Evolutionary conservation across 108 stramenopile genomes (phyloP), one percentile per base, ranked within the genome.

Genomic region (Nannochloropsis granulata): DNA sequence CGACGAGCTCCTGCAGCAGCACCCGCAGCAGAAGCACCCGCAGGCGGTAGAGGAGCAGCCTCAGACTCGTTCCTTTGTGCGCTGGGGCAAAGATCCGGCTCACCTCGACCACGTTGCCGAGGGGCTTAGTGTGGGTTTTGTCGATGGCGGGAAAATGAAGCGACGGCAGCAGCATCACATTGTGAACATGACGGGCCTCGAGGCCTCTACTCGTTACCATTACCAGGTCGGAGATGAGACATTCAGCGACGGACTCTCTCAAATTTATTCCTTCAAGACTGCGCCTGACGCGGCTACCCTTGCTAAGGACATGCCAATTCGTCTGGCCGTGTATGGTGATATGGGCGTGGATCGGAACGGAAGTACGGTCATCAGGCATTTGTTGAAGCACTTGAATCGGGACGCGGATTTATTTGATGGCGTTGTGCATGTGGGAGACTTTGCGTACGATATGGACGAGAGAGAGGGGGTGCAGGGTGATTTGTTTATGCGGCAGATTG

Each of bases 371-470:
- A 79, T 84, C 26, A 8, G 78, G 23, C 34, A 42, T 23, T 16
- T 23, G 12, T 78, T 84, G n/a, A 25, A 23, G 34, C 24, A 78
- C 26, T 43, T 45, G 79, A 24, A 79, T 23, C 23, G 34, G 34
- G 79, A 79, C 45, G 8, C 56, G 1, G 78, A 34, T 14, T 79
- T 79, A 19, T 84, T 84, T 21, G 84, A 84, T 23, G 79, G 78
- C 78, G 79, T 84, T 43, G 21, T 84, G 19, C 84, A 84, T 23
- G 84, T 84, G 9, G 84, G 84, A 42, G 84, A 84, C 19, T 84
- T 84, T 78, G 84, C 84, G 11, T 84, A 84, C 79, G 79, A 84
- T 23, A 84, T 84, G 84, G 34, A 84, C 26, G 43, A 84, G 25
- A 43, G 79, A 24, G 79, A 84, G 25, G 84, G 84, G 2, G 12